Evolutionary conservation across 306 rosid species (phyloP).

Genomic region (Senna tora): DNA sequence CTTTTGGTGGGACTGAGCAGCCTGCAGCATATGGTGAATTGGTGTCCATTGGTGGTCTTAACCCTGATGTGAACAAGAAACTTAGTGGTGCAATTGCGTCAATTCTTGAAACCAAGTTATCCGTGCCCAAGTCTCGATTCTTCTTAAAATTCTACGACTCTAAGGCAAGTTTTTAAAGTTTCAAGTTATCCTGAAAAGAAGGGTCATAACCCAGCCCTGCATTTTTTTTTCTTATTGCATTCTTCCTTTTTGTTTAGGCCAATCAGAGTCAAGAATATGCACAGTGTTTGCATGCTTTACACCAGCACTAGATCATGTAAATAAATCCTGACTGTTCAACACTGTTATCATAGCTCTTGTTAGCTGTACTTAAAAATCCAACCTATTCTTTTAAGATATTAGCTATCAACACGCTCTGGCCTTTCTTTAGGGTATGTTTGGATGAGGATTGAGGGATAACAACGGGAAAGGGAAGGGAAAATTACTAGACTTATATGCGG

Average conservation of each 20-base stretch:
- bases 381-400: constrained; percentile 1
- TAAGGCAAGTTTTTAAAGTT: constrained; percentile 62
- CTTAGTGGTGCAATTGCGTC: constrained; percentile 73
- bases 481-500: no score
- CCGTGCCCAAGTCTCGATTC: constrained; percentile 74
- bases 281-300: constrained; percentile 97
- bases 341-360: constrained; percentile 29
- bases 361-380: constrained; percentile 23
- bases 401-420: background rate
- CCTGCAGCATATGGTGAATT: constrained; percentile 91
- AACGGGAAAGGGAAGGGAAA: background rate
- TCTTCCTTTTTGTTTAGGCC: constrained; percentile 85
- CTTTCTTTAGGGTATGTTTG: background rate
- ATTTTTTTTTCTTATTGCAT: constrained; percentile 57
- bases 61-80: constrained; percentile 75
- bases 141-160: constrained; percentile 79
- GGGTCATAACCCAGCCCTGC: constrained; percentile 47
- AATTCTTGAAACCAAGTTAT: constrained; percentile 73
- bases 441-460: background rate
- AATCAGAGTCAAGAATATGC: constrained; percentile 87
- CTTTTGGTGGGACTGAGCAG: constrained; percentile 79
- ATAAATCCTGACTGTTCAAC: constrained; percentile 49
- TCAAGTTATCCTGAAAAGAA: constrained; percentile 31
- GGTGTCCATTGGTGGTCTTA: constrained; percentile 86
- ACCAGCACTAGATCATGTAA: constrained; percentile 93